Evolutionary conservation across 2,329 filamentous ascomycete genomes (phyloP).

Genomic region (Aspergillus carbonarius): DNA sequence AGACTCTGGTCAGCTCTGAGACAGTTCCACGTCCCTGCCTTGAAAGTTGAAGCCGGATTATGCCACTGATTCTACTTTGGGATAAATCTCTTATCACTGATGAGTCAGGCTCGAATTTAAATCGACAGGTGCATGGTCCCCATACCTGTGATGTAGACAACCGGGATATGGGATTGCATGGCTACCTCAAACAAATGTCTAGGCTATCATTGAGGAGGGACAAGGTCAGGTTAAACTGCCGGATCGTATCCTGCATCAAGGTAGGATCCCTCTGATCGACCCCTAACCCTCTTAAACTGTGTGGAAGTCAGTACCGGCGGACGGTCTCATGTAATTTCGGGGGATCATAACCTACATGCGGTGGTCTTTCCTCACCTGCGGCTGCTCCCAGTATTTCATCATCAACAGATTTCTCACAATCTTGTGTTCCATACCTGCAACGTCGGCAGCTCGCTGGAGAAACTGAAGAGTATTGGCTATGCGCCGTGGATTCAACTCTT

Average conservation of each 20-base stretch:
- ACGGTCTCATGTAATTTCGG: neutral
- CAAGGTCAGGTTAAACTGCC: slow-evolving; percentile 47
- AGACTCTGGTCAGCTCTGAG: neutral
- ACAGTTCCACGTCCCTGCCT: neutral
- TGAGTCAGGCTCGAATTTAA: neutral
- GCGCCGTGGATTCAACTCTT: slow-evolving; percentile 40
- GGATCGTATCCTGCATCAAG: slow-evolving; percentile 35
- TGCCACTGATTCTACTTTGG: neutral
- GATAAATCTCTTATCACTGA: neutral
- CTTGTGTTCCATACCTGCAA: slow-evolving; percentile 46
- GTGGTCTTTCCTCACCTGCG: slow-evolving; percentile 29
- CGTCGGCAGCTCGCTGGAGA: slow-evolving; percentile 41
- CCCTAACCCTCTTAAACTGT: slow-evolving; percentile 31
- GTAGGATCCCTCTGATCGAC: slow-evolving; percentile 26
- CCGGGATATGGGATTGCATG: neutral
- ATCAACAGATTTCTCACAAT: slow-evolving; percentile 48
- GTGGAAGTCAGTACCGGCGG: slow-evolving; percentile 22
- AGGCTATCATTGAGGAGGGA: slow-evolving; percentile 50
- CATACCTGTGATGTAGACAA: neutral
- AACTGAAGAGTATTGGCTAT: slow-evolving; percentile 49
- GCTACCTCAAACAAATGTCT: slow-evolving; percentile 42
- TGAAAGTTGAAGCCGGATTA: neutral
- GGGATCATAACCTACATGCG: slow-evolving; percentile 30
- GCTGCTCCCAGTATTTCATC: slow-evolving; percentile 45
- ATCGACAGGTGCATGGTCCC: neutral